phyloP scores from a whole-genome alignment of 2,329 filamentous ascomycete genomes.

The Tetracladium maxilliforme region DNA sequence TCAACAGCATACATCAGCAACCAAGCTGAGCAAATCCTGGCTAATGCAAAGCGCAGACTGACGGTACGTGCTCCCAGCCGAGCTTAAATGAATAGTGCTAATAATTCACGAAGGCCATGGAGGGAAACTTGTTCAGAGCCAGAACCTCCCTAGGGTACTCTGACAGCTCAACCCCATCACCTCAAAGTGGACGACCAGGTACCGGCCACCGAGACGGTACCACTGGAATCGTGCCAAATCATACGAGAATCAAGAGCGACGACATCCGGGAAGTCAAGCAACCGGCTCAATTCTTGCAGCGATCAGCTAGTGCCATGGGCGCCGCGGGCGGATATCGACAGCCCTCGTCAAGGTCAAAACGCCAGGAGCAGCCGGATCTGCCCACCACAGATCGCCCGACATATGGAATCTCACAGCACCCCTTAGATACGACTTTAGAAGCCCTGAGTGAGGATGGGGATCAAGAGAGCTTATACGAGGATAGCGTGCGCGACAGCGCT shows the following conservation, averaged over 20 bases:
- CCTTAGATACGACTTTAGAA: constrained; percentile 28
- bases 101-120: constrained; percentile 57
- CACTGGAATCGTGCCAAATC: no score
- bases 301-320: no score
- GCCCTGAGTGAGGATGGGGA: constrained; percentile 37
- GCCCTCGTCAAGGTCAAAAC: no score
- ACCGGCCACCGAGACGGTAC: no score
- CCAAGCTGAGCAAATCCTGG: constrained; percentile 77
- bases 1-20: constrained; percentile 66
- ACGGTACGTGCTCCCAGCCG: constrained; percentile 44
- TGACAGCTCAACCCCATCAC: constrained; percentile 16
- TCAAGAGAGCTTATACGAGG: constrained; percentile 8
- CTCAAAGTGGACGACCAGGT: constrained; percentile 18
- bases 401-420: constrained; percentile 15
- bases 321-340: no score
- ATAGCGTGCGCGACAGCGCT: constrained; percentile 1
- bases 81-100: constrained; percentile 6
- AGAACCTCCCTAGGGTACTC: constrained; percentile 43
- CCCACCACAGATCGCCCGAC: constrained; percentile 21
- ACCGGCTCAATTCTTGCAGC: no score
- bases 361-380: constrained; percentile 30
- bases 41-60: constrained; percentile 79
- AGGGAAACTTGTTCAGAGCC: constrained; percentile 73
- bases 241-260: no score
- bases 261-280: no score